Base-by-base conservation (phyloP, 2,329 filamentous ascomycete species). In the Chrysoporthe deuterocubensis region DNA sequence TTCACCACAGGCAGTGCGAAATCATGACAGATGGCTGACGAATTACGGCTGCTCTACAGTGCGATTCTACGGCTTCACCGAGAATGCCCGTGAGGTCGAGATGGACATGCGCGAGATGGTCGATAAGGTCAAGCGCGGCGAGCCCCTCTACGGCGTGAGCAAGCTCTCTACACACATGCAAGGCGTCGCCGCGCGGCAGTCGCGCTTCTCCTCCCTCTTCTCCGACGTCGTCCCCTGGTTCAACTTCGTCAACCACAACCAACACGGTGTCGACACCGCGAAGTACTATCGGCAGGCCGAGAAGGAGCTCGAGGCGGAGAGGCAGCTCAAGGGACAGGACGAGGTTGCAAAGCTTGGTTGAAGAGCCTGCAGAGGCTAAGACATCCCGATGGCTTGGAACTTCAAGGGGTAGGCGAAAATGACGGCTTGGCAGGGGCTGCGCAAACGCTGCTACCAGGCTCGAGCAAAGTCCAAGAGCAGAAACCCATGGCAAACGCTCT, bases 51-150 rank as follows among this genome's bases (percentile, higher is more conserved):
- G 8, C 62, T 44, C 32, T 58, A 71, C 76, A 97, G 94, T 95
- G 76, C 92, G 96, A 72, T 98, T 99, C 83, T 98, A 97, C 82
- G 96, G 96, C 75, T 93, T 94, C 81, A 90, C 88, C 60, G 96
- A 99, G 81, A 99, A 99, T 82, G 83, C 90, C 65, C 90, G 96
- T 75, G 96, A 99, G 81, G 84, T 96, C 67, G 92, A 97, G 72
- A 90, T 97, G 90, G 96, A 99, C 78, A 98, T 98, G 94, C 88
- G 89, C 72, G 96, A 99, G 82, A 99, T 99, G 96, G 94, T 97
- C 48, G 88, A 90, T 79, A 96, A 95, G 82, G 94, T 98, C 78
- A 99, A 98, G 87, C 88, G 87, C 69, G 95, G 95, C 72, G 87
- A 97, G 83, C 87, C 96, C 46, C 84, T 98, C 61, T 99, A 99